These are phyloP conservation scores for Elaphomyces granulatus DNA, from an alignment of 495 filamentous ascomycete genomes.

Conservation along the genomic window DNA sequence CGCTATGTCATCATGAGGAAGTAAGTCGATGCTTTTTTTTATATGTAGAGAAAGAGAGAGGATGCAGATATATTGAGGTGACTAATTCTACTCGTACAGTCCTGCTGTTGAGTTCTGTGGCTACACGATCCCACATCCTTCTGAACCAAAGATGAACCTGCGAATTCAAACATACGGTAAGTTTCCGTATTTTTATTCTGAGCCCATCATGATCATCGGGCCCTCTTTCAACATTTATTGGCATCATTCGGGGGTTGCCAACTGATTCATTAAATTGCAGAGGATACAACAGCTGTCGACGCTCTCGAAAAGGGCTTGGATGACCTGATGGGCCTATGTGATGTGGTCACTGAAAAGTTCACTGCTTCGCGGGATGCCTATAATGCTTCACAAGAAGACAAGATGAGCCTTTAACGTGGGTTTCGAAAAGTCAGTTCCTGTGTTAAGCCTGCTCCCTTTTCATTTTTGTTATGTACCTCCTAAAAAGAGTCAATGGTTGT, in stretches of 20 bases:
- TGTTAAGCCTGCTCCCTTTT: too few species aligned
- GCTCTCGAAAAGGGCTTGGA: conserved; percentile 80
- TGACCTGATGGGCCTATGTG: conserved; percentile 79
- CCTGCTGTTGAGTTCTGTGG: conserved; percentile 95
- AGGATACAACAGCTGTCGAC: conserved; percentile 63
- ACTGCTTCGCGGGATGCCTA: conserved; percentile 49
- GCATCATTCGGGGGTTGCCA: too few species aligned
- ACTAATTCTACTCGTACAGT: conserved; percentile 37
- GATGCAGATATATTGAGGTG: too few species aligned
- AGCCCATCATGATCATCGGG: background rate
- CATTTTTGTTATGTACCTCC: too few species aligned
- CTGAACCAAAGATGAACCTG: conserved; percentile 89
- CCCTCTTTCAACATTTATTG: too few species aligned
- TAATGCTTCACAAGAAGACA: conserved; percentile 27
- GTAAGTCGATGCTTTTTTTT: conserved; percentile 32
- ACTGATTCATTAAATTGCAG: too few species aligned
- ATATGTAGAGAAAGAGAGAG: too few species aligned
- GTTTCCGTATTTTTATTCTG: conserved; percentile 13
- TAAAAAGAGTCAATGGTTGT: too few species aligned
- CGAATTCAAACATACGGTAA: conserved; percentile 92
- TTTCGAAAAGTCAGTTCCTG: too few species aligned
- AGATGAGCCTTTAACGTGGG: conserved; percentile 21
- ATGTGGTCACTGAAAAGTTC: conserved; percentile 82
- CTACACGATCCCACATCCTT: conserved; percentile 95
- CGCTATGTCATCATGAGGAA: conserved; percentile 98